Evolutionary conservation across 2,329 filamentous ascomycete species (phyloP).

Genomic region (Colletotrichum lini): DNA sequence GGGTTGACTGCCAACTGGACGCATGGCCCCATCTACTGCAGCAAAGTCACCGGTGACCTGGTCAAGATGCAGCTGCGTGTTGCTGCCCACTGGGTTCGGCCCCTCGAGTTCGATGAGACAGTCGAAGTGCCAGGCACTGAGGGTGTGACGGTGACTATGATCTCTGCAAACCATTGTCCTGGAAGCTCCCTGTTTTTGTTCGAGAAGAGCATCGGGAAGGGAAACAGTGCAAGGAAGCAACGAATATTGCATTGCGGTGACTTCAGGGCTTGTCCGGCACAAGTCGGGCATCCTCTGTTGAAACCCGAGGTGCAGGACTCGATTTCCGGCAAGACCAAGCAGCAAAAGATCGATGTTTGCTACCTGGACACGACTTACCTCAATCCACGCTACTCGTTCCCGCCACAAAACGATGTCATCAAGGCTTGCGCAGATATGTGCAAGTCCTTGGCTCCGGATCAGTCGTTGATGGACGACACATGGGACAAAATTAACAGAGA

Average conservation of each 20-base stretch:
- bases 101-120: slow-evolving; percentile 86
- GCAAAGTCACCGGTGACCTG: slow-evolving; percentile 89
- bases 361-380: slow-evolving; percentile 98
- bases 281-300: slow-evolving; percentile 86
- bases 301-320: slow-evolving; percentile 81
- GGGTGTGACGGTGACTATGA: slow-evolving; percentile 92
- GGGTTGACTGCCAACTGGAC: slow-evolving; percentile 90
- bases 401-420: slow-evolving; percentile 89
- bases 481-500: slow-evolving; percentile 62
- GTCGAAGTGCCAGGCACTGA: slow-evolving; percentile 85
- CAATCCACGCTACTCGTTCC: slow-evolving; percentile 95
- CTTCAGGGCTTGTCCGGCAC: slow-evolving; percentile 89
- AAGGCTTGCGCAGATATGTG: slow-evolving; percentile 90
- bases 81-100: slow-evolving; percentile 86
- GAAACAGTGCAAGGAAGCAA: slow-evolving; percentile 73
- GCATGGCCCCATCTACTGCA: slow-evolving; percentile 97
- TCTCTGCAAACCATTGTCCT: slow-evolving; percentile 96
- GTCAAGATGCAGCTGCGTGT: slow-evolving; percentile 89
- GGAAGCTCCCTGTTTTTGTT: slow-evolving; percentile 96
- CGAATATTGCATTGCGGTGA: slow-evolving; percentile 96
- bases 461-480: slow-evolving; percentile 61
- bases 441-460: slow-evolving; percentile 79
- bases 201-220: slow-evolving; percentile 79
- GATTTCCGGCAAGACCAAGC: slow-evolving; percentile 77
- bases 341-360: slow-evolving; percentile 94